Conservation (phyloP, 2,329 filamentous ascomycete genomes). For the Parascedosporium putredinis region DNA sequence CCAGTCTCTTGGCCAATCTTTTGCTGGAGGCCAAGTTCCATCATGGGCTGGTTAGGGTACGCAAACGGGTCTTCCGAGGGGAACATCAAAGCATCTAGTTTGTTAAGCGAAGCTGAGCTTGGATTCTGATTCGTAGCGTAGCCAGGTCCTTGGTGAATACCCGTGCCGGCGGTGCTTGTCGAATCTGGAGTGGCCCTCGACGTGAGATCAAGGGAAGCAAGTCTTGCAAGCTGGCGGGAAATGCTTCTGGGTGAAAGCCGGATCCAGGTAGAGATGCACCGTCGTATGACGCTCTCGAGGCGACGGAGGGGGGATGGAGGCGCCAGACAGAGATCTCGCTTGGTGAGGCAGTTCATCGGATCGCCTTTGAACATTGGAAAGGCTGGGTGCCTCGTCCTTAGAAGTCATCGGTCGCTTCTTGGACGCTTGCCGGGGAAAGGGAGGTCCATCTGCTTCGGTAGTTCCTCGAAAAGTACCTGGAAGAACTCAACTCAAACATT, state of each 20-base stretch:
- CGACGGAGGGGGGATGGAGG: conserved; percentile 12
- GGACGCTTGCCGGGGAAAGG: background rate
- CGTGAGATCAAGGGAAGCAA: conserved; percentile 35
- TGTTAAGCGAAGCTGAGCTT: conserved; percentile 41
- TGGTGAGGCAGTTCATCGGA: conserved; percentile 23
- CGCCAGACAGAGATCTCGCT: conserved; percentile 15
- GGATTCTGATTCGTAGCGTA: conserved; percentile 11
- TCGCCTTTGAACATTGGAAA: conserved; percentile 18
- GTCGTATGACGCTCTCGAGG: conserved; percentile 23
- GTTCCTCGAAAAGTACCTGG: conserved; percentile 70
- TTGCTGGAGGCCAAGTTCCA: conserved; percentile 39
- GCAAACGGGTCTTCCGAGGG: conserved; percentile 67
- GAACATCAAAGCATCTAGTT: conserved; percentile 72
- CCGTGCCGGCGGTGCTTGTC: conserved; percentile 29
- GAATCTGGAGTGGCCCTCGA: conserved; percentile 32
- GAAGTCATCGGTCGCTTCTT: conserved; percentile 7
- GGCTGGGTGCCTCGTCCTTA: conserved; percentile 1
- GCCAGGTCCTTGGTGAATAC: conserved; percentile 22
- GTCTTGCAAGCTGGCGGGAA: conserved; percentile 27
- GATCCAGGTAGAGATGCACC: conserved; percentile 19
- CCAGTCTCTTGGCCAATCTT: conserved; percentile 21
- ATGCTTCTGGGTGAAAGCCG: conserved; percentile 17
- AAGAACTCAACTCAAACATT: conserved; percentile 1
- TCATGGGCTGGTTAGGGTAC: conserved; percentile 68
- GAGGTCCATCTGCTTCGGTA: conserved; percentile 59